phyloP scores from a whole-genome alignment of 2,329 filamentous ascomycete species.

The Microthyrium microscopicum region DNA sequence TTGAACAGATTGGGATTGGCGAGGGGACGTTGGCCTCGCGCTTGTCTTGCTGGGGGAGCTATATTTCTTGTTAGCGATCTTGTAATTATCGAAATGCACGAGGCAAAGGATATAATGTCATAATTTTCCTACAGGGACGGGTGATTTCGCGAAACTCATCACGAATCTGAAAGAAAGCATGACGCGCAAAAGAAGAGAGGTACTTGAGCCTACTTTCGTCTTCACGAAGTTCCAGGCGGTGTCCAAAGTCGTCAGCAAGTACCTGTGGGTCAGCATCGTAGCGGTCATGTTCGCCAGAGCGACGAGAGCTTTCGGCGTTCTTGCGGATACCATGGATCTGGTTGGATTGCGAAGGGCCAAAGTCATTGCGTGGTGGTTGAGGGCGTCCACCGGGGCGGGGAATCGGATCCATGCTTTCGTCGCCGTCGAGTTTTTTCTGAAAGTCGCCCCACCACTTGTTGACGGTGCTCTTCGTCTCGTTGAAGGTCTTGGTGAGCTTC shows the following conservation, averaged over 20 bases:
- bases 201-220: constrained; percentile 39
- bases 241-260: constrained; percentile 79
- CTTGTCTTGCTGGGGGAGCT: constrained; percentile 34
- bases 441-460: constrained; percentile 84
- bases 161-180: no score
- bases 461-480: constrained; percentile 84
- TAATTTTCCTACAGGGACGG: no score
- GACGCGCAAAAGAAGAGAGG: background rate
- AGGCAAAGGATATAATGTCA: background rate
- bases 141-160: no score
- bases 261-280: constrained; percentile 93
- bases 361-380: constrained; percentile 23
- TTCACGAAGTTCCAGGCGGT: constrained; percentile 44
- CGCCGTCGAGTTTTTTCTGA: constrained; percentile 86
- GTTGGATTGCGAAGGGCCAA: constrained; percentile 20
- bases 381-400: constrained; percentile 40
- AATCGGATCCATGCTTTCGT: constrained; percentile 50
- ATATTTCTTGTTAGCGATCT: no score
- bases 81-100: constrained; percentile 11
- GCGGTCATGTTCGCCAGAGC: constrained; percentile 74
- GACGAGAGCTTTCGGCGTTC: constrained; percentile 27
- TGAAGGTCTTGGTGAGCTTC: constrained; percentile 84
- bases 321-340: constrained; percentile 22
- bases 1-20: constrained; percentile 73
- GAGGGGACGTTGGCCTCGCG: constrained; percentile 44